Base-by-base conservation (phyloP, 176 grass and related monocot species). In the Aegilops bicornis region DNA sequence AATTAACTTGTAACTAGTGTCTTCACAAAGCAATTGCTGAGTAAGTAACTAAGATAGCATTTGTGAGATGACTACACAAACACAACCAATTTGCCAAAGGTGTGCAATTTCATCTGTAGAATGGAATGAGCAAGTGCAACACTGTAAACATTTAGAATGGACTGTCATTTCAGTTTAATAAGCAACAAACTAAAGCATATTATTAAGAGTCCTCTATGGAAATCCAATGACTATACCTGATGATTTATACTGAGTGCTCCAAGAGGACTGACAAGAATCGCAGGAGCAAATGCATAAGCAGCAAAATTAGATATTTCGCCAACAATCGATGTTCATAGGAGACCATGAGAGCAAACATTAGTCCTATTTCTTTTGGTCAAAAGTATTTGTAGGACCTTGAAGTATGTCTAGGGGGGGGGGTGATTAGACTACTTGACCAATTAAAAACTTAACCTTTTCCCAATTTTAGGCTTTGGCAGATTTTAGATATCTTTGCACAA, bases 251-350 rank as follows among this genome's bases (percentile, higher is more conserved):
- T 98, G 64, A 98, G 91, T 75, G 95, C 95, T 63, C 95, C 95
- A 88, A 98, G 90, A 83, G 95, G 93, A 69, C 93, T 98, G 64
- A 98, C 93, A 30, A 98, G 87, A 92, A 98, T 95, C 75, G 95
- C 95, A 30, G 93, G 95, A 80, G 95, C 95, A 68, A 98, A 98
- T 81, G 95, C 95, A 89, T 98, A 98, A 69, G 93, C 95, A 80
- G 93, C 89, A 92, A 98, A 98, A 90, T 98, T 98, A 73, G 95
- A 91, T 69, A 98, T 90, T 90, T 98, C 93, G 12, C 95, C 93
- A 68, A 95, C 87, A 87, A 98, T 95, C 93, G 95, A 93, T 98
- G 89, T 59, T 72, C 76, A 88, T 0, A 79, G 73, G 47, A 78
- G 76, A 73, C 22, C 43, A 69, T 73, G 73, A 84, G 71, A 84